Evolutionary conservation across 371 early-diverging fungal species (phyloP).

Genomic region (Coemansia sp.): DNA sequence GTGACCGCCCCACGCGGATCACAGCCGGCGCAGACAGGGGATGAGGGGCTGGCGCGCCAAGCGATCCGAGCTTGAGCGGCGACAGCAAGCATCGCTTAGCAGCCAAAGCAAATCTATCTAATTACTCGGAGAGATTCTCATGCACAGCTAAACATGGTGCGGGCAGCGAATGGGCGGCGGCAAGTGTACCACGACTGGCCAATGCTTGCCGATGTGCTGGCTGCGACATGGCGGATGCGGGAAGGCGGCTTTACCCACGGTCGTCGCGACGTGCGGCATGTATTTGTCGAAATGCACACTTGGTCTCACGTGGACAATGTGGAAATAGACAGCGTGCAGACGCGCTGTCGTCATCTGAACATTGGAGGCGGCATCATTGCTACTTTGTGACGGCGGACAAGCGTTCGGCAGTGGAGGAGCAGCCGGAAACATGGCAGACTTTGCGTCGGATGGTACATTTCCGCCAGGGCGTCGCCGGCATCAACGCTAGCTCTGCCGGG

Average conservation of each 20-base stretch:
- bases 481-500: no score
- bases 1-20: neutral
- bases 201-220: neutral
- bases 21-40: neutral
- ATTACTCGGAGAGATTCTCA: neutral
- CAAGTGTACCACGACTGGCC: no score
- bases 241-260: slow-evolving; percentile 1
- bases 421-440: neutral
- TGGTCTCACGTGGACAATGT: slow-evolving; percentile 25
- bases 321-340: slow-evolving; percentile 8
- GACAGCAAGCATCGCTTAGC: neutral
- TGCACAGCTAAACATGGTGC: neutral
- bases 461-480: no score
- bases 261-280: neutral
- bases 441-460: no score
- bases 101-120: neutral
- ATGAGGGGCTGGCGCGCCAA: neutral
- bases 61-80: neutral
- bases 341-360: slow-evolving; percentile 23
- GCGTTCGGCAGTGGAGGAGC: neutral
- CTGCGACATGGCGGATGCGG: neutral
- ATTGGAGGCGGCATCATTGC: neutral
- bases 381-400: slow-evolving; percentile 1
- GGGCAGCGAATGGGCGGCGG: no score
- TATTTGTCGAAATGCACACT: slow-evolving; percentile 1